These are phyloP conservation scores for Cercospora brassicicola DNA, from an alignment of 2,329 filamentous ascomycete genomes.

Conservation along the genomic window DNA sequence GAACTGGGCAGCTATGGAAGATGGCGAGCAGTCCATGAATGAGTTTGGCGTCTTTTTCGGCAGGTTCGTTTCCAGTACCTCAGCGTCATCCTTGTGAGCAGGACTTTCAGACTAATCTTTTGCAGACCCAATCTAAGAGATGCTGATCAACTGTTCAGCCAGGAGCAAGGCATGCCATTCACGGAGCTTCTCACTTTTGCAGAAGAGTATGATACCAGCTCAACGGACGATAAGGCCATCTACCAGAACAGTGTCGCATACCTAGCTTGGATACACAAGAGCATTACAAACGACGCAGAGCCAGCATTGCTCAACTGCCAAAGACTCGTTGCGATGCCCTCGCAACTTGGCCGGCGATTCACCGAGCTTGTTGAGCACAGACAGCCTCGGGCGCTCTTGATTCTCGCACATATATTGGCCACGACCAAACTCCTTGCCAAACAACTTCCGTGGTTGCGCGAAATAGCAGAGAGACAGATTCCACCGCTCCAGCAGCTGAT, in stretches of 20 bases:
- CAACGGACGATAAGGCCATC: slow-evolving; percentile 23
- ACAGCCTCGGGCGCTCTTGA: slow-evolving; percentile 28
- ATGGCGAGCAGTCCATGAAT: slow-evolving; percentile 18
- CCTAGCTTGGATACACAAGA: slow-evolving; percentile 29
- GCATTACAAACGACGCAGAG: slow-evolving; percentile 25
- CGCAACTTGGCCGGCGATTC: slow-evolving; percentile 29
- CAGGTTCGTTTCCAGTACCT: not conserved
- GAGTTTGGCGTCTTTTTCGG: slow-evolving; percentile 28
- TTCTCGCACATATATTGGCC: slow-evolving; percentile 31
- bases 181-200: slow-evolving; percentile 26
- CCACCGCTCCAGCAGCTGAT: slow-evolving; percentile 8
- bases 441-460: slow-evolving; percentile 29
- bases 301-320: slow-evolving; percentile 26
- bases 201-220: slow-evolving; percentile 26
- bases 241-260: slow-evolving; percentile 29
- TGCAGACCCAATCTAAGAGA: slow-evolving; percentile 21
- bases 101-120: not conserved
- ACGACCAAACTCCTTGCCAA: slow-evolving; percentile 31
- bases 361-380: slow-evolving; percentile 28
- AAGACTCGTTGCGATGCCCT: slow-evolving; percentile 31
- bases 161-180: slow-evolving; percentile 29
- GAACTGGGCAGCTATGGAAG: slow-evolving; percentile 20
- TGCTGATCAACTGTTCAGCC: slow-evolving; percentile 27
- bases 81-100: not conserved
- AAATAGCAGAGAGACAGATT: slow-evolving; percentile 31